These are phyloP conservation scores for Meyerozyma athensensis DNA, from an alignment of 1,139 yeast species.

Conservation along the genomic window DNA sequence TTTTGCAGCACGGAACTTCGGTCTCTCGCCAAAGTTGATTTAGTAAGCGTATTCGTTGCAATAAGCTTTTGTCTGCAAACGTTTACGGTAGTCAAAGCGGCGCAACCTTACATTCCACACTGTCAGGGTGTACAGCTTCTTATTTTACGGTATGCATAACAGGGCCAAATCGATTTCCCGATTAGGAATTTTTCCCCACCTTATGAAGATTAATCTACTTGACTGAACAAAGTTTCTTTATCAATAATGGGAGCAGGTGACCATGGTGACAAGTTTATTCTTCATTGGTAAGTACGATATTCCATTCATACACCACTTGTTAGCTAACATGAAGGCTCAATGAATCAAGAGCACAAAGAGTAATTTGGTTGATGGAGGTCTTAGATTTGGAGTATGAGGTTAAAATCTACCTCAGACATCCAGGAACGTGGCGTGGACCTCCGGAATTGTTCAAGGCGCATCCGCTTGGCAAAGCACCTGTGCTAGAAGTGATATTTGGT, in stretches of 20 bases:
- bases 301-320: too few relatives aligned
- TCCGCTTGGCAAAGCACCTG: constrained; percentile 55
- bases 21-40: too few relatives aligned
- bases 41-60: too few relatives aligned
- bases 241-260: constrained; percentile 1
- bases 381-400: constrained; percentile 49
- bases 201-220: neutral
- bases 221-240: neutral
- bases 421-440: constrained; percentile 40
- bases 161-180: neutral
- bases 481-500: constrained; percentile 41
- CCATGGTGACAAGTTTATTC: constrained; percentile 5
- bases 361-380: constrained; percentile 53
- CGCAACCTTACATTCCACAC: too few relatives aligned
- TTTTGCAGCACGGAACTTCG: too few relatives aligned
- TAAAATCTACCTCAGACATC: constrained; percentile 44
- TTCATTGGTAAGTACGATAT: constrained; percentile 7
- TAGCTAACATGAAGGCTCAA: constrained; percentile 31
- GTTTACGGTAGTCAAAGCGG: too few relatives aligned
- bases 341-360: constrained; percentile 49
- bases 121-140: too few relatives aligned
- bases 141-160: too few relatives aligned
- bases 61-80: too few relatives aligned
- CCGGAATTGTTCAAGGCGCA: constrained; percentile 46
- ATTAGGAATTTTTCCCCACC: neutral